These are phyloP conservation scores for Phytophthora cactorum DNA, from an alignment of 352 stramenopile species.

Conservation along the genomic window DNA sequence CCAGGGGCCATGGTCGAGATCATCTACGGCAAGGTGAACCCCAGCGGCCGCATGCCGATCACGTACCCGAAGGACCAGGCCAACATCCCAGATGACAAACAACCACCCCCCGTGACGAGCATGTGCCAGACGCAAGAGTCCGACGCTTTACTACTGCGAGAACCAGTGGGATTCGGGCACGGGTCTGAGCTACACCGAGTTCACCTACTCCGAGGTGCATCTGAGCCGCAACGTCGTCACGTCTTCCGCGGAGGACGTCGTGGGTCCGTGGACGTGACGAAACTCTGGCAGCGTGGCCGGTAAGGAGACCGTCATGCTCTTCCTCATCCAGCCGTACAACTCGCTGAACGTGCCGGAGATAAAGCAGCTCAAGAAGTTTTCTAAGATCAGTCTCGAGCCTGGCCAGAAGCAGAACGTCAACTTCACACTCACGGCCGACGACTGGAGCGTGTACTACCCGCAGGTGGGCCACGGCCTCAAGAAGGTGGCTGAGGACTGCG, in stretches of 20 bases:
- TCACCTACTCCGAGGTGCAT: slow-evolving; percentile 54
- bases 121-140: slow-evolving; percentile 55
- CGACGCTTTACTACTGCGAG: slow-evolving; percentile 40
- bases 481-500: slow-evolving; percentile 49
- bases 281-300: slow-evolving; percentile 43
- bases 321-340: slow-evolving; percentile 29
- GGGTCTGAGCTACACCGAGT: slow-evolving; percentile 77
- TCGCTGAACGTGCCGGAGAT: slow-evolving; percentile 28
- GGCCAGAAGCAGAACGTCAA: slow-evolving; percentile 41
- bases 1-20: slow-evolving; percentile 33
- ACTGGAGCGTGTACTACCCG: slow-evolving; percentile 49
- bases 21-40: slow-evolving; percentile 36
- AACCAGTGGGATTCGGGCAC: slow-evolving; percentile 83
- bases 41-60: slow-evolving; percentile 63
- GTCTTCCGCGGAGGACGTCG: slow-evolving; percentile 13
- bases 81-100: slow-evolving; percentile 66
- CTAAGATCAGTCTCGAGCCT: slow-evolving; percentile 49
- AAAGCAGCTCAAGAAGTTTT: slow-evolving; percentile 45
- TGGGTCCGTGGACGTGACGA: slow-evolving; percentile 49
- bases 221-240: slow-evolving; percentile 40
- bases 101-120: slow-evolving; percentile 58
- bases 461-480: slow-evolving; percentile 64
- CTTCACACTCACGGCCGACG: slow-evolving; percentile 43
- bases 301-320: slow-evolving; percentile 32
- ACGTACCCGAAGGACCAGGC: slow-evolving; percentile 70